phyloP scores from a whole-genome alignment of 1,139 yeast species.

The Debaryomyces fabryi region DNA sequence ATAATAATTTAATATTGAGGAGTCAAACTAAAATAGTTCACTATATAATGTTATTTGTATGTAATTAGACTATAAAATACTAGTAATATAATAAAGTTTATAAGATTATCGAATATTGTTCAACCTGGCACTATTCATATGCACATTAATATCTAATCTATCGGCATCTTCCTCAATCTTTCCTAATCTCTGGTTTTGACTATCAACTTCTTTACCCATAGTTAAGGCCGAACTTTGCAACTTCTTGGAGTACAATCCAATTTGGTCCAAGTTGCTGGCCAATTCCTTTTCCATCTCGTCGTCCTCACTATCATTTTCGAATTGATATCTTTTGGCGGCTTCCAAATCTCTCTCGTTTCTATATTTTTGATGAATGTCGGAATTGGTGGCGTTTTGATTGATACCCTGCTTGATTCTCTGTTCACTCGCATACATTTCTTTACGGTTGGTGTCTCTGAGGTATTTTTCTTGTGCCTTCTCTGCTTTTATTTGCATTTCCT shows the following conservation, averaged over 20 bases:
- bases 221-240: conserved; percentile 48
- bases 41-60: no score
- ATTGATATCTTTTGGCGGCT: conserved; percentile 53
- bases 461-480: conserved; percentile 66
- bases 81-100: background rate
- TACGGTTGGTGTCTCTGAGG: conserved; percentile 44
- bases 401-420: conserved; percentile 49
- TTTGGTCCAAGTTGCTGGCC: conserved; percentile 56
- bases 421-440: conserved; percentile 49
- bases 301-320: conserved; percentile 59
- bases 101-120: conserved; percentile 39
- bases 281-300: conserved; percentile 62
- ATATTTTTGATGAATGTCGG: conserved; percentile 49
- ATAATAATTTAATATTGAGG: no score
- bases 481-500: conserved; percentile 71
- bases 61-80: no score
- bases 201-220: conserved; percentile 52
- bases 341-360: conserved; percentile 51
- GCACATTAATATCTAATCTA: conserved; percentile 56
- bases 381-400: conserved; percentile 38
- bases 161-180: conserved; percentile 60
- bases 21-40: no score
- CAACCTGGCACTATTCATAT: conserved; percentile 50
- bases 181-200: conserved; percentile 51
- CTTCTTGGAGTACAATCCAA: conserved; percentile 46